Evolutionary conservation across 106 monocot genomes (phyloP), one percentile per base, ranked within the genome.

Genomic region (Allium fistulosum): DNA sequence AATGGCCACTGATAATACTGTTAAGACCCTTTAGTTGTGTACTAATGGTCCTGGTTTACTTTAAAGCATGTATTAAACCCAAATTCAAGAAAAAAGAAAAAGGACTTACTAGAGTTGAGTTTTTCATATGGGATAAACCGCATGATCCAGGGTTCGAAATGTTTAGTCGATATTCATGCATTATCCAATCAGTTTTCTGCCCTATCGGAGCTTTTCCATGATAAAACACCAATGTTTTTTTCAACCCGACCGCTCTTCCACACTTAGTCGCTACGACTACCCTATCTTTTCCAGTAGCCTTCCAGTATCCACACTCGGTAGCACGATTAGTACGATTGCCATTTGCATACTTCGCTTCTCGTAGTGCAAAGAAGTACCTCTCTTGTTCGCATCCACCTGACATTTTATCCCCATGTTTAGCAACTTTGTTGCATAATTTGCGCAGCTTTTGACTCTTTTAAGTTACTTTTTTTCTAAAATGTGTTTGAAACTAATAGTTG

Each of bases 151-250:
- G 11, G 10, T 22, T 63, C n/a, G 59, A 10, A 18, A 59, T 9
- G 58, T 74, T 62, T 46, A 91, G 88, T 61, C 83, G 80, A 51
- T 91, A 96, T 74, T 96, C 95, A 48, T 96, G 95, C 91, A 96
- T 91, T 73, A 88, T 49, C 95, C 91, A 96, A 58, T 88, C 86
- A 10, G 95, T 96, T 16, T 76, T 77, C 11, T 46, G 28, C 7
- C 83, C 87, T 4, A 9, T 52, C 12, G 83, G 80, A 4, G 84
- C 80, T 69, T 78, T 83, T 15, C 95, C 86, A 15, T 65, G 74
- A 63, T 91, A 82, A 73, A 96, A 96, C 7, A 91, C 88, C n/a
- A 91, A 74, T 11, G 76, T 57, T 72, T 86, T 88, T 85, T 96
- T 96, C 79, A 82, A 74, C 22, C 95, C 95, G 49, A 87, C 84